Conservation (phyloP, 2,329 filamentous ascomycete species). For the Fusarium newnesense region DNA sequence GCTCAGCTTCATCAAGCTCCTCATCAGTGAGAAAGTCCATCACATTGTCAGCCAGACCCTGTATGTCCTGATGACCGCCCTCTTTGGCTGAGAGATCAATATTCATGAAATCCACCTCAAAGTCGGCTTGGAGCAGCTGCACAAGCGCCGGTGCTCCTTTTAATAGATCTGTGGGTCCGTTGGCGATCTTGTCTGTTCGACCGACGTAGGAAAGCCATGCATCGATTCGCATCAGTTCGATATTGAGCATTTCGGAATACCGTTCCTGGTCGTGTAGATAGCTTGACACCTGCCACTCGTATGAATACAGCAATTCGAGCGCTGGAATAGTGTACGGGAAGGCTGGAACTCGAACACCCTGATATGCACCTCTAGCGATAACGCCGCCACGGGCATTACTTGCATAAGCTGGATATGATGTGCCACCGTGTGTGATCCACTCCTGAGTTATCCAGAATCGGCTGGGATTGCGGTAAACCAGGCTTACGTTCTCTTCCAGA, state of each 20-base stretch:
- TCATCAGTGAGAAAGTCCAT: not conserved
- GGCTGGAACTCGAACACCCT: not conserved
- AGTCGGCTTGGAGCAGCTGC: not conserved
- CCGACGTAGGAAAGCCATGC: not conserved
- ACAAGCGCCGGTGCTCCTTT: not conserved
- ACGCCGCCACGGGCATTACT: not conserved
- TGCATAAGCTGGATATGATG: not conserved
- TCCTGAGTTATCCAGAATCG: accelerated
- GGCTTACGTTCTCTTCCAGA: not conserved
- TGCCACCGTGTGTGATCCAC: not conserved
- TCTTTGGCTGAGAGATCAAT: not conserved
- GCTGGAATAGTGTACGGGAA: not conserved
- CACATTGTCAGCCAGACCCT: accelerated
- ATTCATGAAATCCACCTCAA: not conserved
- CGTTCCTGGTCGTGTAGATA: not conserved
- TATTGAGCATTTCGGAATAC: accelerated
- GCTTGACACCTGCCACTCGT: not conserved
- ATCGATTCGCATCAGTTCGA: not conserved
- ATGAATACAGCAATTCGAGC: not conserved
- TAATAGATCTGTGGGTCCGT: accelerated
- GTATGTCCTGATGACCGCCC: not conserved
- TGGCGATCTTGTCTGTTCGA: not conserved
- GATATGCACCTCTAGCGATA: not conserved
- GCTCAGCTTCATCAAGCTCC: not conserved
- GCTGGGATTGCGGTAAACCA: not conserved